Evolutionary conservation across 305 asterid genomes (phyloP).

Genomic region (Striga hermonthica): DNA sequence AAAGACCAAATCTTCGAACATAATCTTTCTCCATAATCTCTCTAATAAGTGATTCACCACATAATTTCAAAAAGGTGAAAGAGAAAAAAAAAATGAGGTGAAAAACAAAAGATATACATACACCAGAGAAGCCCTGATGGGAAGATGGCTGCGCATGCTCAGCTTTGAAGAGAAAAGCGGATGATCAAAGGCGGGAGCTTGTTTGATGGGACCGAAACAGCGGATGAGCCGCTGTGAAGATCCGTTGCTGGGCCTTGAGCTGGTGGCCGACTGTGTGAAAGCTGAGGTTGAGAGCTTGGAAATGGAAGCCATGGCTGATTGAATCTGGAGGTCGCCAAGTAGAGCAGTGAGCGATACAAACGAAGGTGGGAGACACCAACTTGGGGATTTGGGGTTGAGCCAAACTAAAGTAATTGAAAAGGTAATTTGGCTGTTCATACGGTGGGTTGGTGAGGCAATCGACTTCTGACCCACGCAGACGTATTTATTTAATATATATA

Average conservation of each 20-base stretch:
- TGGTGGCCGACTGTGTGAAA: constrained; percentile 39
- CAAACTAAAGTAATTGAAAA: too few species aligned
- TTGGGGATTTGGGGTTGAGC: too few species aligned
- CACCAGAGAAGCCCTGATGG: constrained; percentile 48
- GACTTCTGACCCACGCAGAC: too few species aligned
- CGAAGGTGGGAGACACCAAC: constrained; percentile 26
- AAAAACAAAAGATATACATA: constrained; percentile 30
- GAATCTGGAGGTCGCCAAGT: constrained; percentile 5
- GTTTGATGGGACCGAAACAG: constrained; percentile 46
- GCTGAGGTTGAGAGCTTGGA: constrained; percentile 58
- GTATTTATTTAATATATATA: too few species aligned
- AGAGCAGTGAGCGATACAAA: constrained; percentile 27
- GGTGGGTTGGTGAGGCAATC: too few species aligned
- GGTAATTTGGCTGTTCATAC: too few species aligned
- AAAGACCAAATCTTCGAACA: not conserved
- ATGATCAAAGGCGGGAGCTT: constrained; percentile 31
- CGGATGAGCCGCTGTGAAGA: constrained; percentile 45
- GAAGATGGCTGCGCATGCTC: constrained; percentile 32
- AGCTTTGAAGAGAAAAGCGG: constrained; percentile 44
- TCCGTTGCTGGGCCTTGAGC: constrained; percentile 31
- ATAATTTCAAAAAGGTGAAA: not conserved
- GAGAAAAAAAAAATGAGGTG: too few species aligned
- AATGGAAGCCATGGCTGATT: constrained; percentile 63
- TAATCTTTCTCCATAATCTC: not conserved
- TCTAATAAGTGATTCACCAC: not conserved